Conservation (phyloP, 1,284 basidiomycete genomes). For the Vanrija sp. region DNA sequence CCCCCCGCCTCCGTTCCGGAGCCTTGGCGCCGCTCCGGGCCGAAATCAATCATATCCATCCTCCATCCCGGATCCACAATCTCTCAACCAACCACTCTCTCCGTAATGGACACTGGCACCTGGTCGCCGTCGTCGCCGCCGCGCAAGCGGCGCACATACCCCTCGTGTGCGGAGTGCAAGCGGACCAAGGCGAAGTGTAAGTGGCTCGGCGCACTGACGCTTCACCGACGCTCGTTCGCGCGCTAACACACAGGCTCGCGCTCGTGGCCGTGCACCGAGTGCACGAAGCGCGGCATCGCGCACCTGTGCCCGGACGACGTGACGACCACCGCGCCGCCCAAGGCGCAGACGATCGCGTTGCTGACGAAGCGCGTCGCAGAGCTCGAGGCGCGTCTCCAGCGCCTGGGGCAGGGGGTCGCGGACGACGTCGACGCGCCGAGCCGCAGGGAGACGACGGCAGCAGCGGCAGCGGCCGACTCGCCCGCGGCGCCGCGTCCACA, state of each 20-base stretch:
- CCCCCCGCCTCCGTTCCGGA: too few relatives aligned
- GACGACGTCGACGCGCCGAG: not conserved
- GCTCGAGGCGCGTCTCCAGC: slow-evolving; percentile 14
- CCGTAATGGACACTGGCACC: too few relatives aligned
- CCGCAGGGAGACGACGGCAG: not conserved
- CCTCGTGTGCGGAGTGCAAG: slow-evolving; percentile 18
- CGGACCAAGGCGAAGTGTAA: slow-evolving; percentile 20
- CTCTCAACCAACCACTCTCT: too few relatives aligned
- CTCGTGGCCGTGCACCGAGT: slow-evolving; percentile 20
- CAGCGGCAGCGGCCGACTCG: not conserved
- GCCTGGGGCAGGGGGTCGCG: slow-evolving; percentile 2
- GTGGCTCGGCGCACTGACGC: not conserved
- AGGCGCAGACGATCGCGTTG: slow-evolving; percentile 14
- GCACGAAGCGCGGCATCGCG: slow-evolving; percentile 14
- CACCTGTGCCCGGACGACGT: slow-evolving; percentile 17
- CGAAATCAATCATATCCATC: too few relatives aligned
- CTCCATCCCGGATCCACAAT: too few relatives aligned
- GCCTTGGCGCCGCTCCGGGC: too few relatives aligned
- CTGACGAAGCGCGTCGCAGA: slow-evolving; percentile 12
- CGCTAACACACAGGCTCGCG: slow-evolving; percentile 3
- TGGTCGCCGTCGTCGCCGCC: too few relatives aligned
- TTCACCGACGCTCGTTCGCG: too few relatives aligned
- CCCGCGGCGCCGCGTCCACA: not conserved
- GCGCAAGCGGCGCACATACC: slow-evolving; percentile 6
- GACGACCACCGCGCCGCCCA: slow-evolving; percentile 13